Percentiles rank a stretch among this genome's conserved stretches.
phyloP scores from a whole-genome alignment of 371 early-diverging fungal species.

The Mucor irregularis region DNA sequence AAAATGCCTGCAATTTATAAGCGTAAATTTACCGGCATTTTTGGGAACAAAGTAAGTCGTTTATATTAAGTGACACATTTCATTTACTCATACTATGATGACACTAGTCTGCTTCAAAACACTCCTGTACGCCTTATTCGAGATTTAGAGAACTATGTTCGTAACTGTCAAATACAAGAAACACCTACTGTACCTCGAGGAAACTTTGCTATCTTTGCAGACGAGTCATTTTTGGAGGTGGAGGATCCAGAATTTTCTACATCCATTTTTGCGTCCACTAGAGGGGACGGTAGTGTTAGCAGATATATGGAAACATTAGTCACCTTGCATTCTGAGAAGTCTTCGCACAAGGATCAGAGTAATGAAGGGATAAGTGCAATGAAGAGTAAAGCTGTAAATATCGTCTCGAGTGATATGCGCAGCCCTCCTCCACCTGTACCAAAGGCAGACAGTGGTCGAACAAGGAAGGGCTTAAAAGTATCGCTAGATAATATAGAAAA shows the following conservation, averaged over 20 bases:
- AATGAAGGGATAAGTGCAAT: too few species aligned
- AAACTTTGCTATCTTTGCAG: neutral
- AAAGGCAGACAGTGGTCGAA: neutral
- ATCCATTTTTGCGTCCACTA: conserved; percentile 30
- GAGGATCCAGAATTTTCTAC: conserved; percentile 35
- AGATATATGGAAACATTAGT: conserved; percentile 25
- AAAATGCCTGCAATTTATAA: conserved; percentile 61
- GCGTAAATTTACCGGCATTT: conserved; percentile 61
- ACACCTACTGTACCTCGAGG: conserved; percentile 17
- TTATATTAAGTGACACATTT: neutral
- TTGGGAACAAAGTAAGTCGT: conserved; percentile 49
- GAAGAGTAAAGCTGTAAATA: too few species aligned
- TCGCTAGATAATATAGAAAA: neutral
- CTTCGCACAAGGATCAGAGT: too few species aligned
- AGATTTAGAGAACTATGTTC: conserved; percentile 30
- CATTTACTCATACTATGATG: neutral
- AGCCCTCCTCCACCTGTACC: neutral
- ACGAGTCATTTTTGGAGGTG: neutral
- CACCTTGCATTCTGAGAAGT: conserved; percentile 25
- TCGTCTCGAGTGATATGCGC: too few species aligned
- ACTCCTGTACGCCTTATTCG: conserved; percentile 18
- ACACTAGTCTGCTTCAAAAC: conserved; percentile 25
- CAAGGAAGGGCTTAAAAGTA: conserved; percentile 1
- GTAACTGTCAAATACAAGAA: conserved; percentile 14
- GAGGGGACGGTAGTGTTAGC: conserved; percentile 20